Evolutionary conservation across 192 early-diverging fungal genomes (phyloP).

Genomic region (Backusella tuberculispora): DNA sequence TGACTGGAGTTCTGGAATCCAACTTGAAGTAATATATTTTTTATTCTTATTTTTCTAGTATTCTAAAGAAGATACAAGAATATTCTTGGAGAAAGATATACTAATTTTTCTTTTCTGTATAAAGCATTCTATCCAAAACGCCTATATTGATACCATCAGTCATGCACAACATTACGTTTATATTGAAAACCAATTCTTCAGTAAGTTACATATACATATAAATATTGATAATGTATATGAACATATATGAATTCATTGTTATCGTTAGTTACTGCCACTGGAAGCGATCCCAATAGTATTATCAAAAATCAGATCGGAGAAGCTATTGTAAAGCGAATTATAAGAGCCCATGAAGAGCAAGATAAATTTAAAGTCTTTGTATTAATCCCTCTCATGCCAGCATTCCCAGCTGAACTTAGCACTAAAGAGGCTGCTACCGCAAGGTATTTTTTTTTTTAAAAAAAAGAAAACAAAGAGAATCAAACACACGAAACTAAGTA

Average conservation of each 20-base stretch:
- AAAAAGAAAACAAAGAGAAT: neutral
- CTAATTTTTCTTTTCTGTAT: neutral
- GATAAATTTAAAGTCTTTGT: constrained; percentile 82
- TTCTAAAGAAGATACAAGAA: neutral
- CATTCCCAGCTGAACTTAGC: constrained; percentile 82
- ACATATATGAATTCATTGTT: neutral
- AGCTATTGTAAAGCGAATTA: constrained; percentile 78
- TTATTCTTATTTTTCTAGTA: neutral
- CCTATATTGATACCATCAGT: constrained; percentile 73
- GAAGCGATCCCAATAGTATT: constrained; percentile 45
- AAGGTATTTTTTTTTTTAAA: too few species aligned
- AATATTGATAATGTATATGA: neutral
- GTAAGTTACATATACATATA: constrained; percentile 41
- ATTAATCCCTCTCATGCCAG: constrained; percentile 85
- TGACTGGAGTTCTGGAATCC: constrained; percentile 68
- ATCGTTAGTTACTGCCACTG: constrained; percentile 52
- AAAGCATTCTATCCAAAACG: constrained; percentile 75
- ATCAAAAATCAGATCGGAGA: constrained; percentile 85
- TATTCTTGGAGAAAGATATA: neutral
- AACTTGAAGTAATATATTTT: constrained; percentile 48
- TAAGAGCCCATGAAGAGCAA: constrained; percentile 62
- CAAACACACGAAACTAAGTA: neutral
- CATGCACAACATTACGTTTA: constrained; percentile 82
- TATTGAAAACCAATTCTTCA: constrained; percentile 93
- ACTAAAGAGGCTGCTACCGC: constrained; percentile 72